Evolutionary conservation across 805 yeast species (phyloP), one percentile per base, ranked within the genome.

Genomic region (Nakazawaea pomicola): DNA sequence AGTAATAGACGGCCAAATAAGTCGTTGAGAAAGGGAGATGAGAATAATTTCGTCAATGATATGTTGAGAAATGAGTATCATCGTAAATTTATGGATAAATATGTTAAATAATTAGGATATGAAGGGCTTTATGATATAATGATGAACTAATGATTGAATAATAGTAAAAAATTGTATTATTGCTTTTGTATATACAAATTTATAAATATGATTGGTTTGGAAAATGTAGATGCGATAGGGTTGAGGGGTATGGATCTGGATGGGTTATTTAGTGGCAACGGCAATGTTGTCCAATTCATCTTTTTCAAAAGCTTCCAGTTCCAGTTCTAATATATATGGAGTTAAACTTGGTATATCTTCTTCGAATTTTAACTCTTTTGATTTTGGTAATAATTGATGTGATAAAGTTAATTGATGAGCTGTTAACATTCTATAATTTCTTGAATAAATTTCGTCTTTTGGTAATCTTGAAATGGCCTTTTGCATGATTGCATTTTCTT

Each of bases 291-390:
- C 95, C 59, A 93, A 79, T 59, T 83, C 93, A 48, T 74, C 80
- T 69, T 83, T 88, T 74, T 93, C 99, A 49, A 75, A 72, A 37
- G 80, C 83, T 66, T 87, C 97, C 55, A 86, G 87, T 72, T 93
- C 98, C 47, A 91, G 95, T 73, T 93, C 97, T 58, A 90, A 76
- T 48, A 93, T 70, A 71, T 84, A 85, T 53, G 96, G 97, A 46
- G 85, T 66, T 60, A 93, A 74, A 70, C 89, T 90, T 54, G 84
- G 84, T 44, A 67, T 65, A 64, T 87, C 95, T 48, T 91, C 91
- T 58, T 80, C 86, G 23, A 88, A 77, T 62, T 80, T 77, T 48
- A 86, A 70, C 55, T 82, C 83, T 67, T 91, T 82, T 57, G 75
- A 74, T 48, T 77, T 72, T 56, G 98, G 95, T 56, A 93, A 75